Base-by-base conservation (phyloP, 2,329 filamentous ascomycete genomes). In the Cladophialophora exuberans region DNA sequence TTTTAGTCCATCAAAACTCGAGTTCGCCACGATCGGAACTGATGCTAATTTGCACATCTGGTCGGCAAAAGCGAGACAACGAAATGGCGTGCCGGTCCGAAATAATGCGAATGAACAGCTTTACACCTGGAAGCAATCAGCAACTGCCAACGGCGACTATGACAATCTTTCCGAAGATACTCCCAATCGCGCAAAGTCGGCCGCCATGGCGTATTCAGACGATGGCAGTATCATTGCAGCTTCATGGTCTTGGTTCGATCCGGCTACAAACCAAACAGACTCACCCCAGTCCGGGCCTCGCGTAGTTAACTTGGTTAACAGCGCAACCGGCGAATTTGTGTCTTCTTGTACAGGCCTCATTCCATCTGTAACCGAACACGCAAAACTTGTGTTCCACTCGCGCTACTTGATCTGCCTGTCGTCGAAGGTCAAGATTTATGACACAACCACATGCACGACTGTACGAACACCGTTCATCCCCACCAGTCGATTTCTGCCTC, bases 21-120 rank as follows among this genome's bases (percentile, higher is more conserved):
- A 87, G 42, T 97, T 97, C 69, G 89, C 89, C 6, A 96, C 92
- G 1, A 79, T 96, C 33, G 94, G 93, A 30, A 83, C 86, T 52
- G 93, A 99, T 68, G 86, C 85, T 9, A 75, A 83, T 18, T 82
- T 96, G 31, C 85, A 89, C 33, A 77, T 94, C 43, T 99, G 94
- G 94, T 82, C 82, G n/a, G 84, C 89, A 9, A 88, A 83, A 69
- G 79, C 82, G 4, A 82, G 88, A 41, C 81, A 84, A 59, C 83
- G 85, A 43, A 83, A 89, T 63, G 89, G 89, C 11, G 57, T 65
- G 25, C 57, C 52, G 17, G 62, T 38, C 54, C 69, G 54, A 60
- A 83, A 81, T 49, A 77, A 76, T 13, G 75, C 78, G 22, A 81
- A 81, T 9, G 76, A 80, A n/a, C 77, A 81, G 18, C 71, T 90